A percentile compares a stretch with the other conserved stretches of the same genome.
phyloP scores from a whole-genome alignment of 371 early-diverging fungal genomes.

The Mucor circinelloides region DNA sequence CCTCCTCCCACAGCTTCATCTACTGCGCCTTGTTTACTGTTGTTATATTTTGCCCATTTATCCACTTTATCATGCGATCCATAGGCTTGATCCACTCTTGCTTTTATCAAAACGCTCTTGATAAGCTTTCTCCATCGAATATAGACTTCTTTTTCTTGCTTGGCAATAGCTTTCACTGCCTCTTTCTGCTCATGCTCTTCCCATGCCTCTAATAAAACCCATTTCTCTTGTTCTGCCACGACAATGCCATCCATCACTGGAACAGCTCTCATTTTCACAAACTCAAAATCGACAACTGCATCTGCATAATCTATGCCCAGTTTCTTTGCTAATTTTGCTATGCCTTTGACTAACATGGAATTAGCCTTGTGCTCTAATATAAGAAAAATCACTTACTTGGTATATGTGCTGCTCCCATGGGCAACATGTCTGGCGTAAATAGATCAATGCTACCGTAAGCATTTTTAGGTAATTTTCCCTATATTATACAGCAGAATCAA shows the following conservation, averaged over 20 bases:
- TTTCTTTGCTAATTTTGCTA: constrained; percentile 66
- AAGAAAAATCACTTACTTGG: constrained; percentile 40
- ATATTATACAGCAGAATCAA: neutral
- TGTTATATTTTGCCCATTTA: neutral
- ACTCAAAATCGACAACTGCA: constrained; percentile 87
- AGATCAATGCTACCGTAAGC: constrained; percentile 82
- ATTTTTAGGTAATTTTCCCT: constrained; percentile 84
- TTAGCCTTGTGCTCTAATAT: neutral
- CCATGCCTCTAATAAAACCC: constrained; percentile 66
- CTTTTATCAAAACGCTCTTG: constrained; percentile 51
- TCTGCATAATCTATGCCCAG: constrained; percentile 80
- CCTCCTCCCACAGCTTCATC: neutral
- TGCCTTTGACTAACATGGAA: constrained; percentile 44
- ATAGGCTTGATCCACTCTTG: constrained; percentile 60
- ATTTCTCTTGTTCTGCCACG: constrained; percentile 61
- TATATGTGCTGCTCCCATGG: constrained; percentile 80
- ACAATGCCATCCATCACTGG: constrained; percentile 80
- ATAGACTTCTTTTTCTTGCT: constrained; percentile 52
- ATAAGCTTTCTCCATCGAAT: constrained; percentile 67
- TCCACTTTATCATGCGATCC: neutral
- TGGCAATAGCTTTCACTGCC: constrained; percentile 48
- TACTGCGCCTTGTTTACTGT: neutral
- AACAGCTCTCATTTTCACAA: constrained; percentile 60
- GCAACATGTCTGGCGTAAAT: constrained; percentile 83
- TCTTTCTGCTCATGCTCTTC: constrained; percentile 45